These are phyloP conservation scores for Thraustochytrium sp. DNA, from an alignment of 352 stramenopile genomes.

Conservation along the genomic window DNA sequence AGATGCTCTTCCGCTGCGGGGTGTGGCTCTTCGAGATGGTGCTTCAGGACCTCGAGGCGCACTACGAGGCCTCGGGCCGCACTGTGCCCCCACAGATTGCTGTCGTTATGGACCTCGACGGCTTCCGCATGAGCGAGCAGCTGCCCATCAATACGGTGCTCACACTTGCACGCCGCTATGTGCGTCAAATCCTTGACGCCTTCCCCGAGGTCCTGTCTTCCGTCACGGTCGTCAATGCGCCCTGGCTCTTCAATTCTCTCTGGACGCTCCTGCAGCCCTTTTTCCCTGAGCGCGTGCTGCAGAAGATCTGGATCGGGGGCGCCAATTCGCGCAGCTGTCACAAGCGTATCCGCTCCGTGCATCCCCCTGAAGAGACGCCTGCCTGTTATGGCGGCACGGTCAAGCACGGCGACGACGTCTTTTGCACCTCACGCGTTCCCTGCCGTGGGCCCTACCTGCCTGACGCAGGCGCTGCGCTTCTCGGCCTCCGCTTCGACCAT, in stretches of 20 bases:
- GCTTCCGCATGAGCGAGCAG: slow-evolving; percentile 34
- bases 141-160: neutral
- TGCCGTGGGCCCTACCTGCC: neutral
- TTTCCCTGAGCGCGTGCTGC: slow-evolving; percentile 20
- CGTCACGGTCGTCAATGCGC: slow-evolving; percentile 29
- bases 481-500: too few relatives aligned
- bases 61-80: neutral
- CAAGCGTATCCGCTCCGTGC: neutral
- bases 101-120: slow-evolving; percentile 12
- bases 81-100: neutral
- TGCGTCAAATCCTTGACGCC: neutral
- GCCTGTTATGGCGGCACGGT: neutral
- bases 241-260: slow-evolving; percentile 32
- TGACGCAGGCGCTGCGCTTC: slow-evolving; percentile 11
- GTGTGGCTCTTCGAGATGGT: slow-evolving; percentile 38
- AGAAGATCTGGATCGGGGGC: slow-evolving; percentile 30
- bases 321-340: neutral
- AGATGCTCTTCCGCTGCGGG: neutral
- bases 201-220: neutral
- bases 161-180: neutral
- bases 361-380: neutral
- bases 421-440: neutral
- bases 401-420: neutral
- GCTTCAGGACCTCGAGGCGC: slow-evolving; percentile 1
- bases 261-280: slow-evolving; percentile 31